Evolutionary conservation across 495 filamentous ascomycete species (phyloP).

Genomic region (Penicillium silybi): DNA sequence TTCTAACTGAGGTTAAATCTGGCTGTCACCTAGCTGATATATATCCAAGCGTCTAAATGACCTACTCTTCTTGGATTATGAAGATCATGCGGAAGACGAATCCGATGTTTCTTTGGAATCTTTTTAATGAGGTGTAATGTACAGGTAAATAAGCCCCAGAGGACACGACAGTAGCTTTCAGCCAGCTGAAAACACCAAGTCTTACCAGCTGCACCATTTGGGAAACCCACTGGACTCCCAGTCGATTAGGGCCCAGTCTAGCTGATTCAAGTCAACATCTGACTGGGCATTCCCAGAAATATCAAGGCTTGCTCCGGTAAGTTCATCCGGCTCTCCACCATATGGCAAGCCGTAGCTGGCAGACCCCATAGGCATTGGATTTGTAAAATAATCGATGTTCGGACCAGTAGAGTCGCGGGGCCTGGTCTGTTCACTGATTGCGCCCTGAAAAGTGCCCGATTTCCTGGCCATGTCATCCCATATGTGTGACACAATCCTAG

Average conservation of each 20-base stretch:
- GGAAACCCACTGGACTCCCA: neutral
- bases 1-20: neutral
- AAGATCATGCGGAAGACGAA: neutral
- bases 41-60: neutral
- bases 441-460: neutral
- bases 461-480: conserved; percentile 6
- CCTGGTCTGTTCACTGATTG: neutral
- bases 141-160: neutral
- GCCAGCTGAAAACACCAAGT: neutral
- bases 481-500: conserved; percentile 40
- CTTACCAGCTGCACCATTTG: neutral
- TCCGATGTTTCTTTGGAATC: neutral
- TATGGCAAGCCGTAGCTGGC: neutral
- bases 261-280: neutral
- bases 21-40: neutral
- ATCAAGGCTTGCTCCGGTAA: neutral
- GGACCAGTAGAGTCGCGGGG: neutral
- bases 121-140: neutral
- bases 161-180: neutral
- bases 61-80: neutral
- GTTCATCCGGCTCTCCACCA: neutral
- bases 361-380: neutral
- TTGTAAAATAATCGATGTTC: neutral
- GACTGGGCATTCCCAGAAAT: neutral
- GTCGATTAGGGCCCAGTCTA: neutral